These are phyloP conservation scores for Amanita molliuscula DNA, from an alignment of 768 basidiomycete genomes.

Conservation along the genomic window DNA sequence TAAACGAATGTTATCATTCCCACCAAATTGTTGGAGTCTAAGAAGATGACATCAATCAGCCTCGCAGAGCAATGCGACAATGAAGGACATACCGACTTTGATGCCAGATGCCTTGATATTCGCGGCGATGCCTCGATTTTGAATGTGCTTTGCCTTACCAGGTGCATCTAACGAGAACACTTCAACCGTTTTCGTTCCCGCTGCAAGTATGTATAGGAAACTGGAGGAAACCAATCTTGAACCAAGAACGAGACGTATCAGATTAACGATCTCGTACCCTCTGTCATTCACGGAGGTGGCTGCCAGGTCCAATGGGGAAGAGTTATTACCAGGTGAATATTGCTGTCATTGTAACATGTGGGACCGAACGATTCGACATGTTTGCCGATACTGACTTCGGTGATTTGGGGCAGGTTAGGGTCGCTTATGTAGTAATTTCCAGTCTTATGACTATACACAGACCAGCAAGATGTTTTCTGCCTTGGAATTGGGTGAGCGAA, in stretches of 20 bases:
- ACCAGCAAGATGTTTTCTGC: constrained; percentile 34
- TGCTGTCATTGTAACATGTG: too few relatives aligned
- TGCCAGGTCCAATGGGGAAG: constrained; percentile 29
- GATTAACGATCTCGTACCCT: too few relatives aligned
- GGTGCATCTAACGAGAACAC: constrained; percentile 18
- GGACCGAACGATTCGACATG: too few relatives aligned
- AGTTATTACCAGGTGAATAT: constrained; percentile 30
- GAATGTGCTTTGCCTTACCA: constrained; percentile 15
- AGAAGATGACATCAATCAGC: too few relatives aligned
- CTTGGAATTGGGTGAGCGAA: constrained; percentile 24
- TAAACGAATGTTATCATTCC: too few relatives aligned
- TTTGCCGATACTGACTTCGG: constrained; percentile 37
- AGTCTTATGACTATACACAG: constrained; percentile 27
- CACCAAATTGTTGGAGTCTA: too few relatives aligned
- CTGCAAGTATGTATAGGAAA: constrained; percentile 19
- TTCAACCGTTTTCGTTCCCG: constrained; percentile 19
- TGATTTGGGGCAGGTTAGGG: constrained; percentile 26
- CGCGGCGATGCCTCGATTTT: constrained; percentile 10
- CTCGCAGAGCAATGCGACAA: too few relatives aligned
- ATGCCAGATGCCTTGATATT: neutral
- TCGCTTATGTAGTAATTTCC: constrained; percentile 37
- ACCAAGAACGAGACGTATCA: too few relatives aligned
- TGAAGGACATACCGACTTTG: too few relatives aligned
- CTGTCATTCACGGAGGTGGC: neutral
- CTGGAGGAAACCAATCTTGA: neutral